Conservation (phyloP, 495 filamentous ascomycete genomes). For the Durotheca rogersii region DNA sequence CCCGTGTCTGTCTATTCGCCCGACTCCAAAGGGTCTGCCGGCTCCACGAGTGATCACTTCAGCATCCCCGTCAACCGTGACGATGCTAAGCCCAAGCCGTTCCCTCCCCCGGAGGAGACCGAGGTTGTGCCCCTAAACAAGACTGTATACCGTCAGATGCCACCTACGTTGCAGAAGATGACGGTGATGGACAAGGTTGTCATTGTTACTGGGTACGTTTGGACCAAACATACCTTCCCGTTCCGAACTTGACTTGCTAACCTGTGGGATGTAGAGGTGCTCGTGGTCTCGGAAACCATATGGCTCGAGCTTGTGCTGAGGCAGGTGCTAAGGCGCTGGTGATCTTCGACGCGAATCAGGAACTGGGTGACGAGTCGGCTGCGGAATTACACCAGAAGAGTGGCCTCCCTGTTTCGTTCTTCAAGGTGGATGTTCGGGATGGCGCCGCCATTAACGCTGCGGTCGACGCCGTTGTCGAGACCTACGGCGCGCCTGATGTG, state of each 20-base stretch:
- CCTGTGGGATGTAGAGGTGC: conserved; percentile 56
- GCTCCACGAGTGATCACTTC: conserved; percentile 61
- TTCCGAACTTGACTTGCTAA: conserved; percentile 25
- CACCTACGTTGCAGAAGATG: conserved; percentile 63
- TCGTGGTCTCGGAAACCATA: conserved; percentile 72
- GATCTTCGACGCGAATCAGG: conserved; percentile 72
- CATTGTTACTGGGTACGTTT: conserved; percentile 68
- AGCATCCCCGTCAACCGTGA: conserved; percentile 75
- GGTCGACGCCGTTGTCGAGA: conserved; percentile 57
- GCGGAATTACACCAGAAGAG: conserved; percentile 65
- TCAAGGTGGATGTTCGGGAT: conserved; percentile 75
- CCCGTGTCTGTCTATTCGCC: conserved; percentile 51
- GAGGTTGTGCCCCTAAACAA: conserved; percentile 47
- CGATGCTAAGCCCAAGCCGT: conserved; percentile 39
- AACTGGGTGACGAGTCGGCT: conserved; percentile 67
- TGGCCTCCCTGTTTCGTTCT: conserved; percentile 70
- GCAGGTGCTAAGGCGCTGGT: conserved; percentile 70
- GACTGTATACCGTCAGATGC: conserved; percentile 48
- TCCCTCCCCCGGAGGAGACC: conserved; percentile 35
- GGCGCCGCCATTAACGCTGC: conserved; percentile 60
- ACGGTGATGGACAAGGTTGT: conserved; percentile 66
- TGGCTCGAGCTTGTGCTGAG: conserved; percentile 73
- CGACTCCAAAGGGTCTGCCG: conserved; percentile 44
- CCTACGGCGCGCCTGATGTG: conserved; percentile 67
- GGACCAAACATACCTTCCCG: conserved; percentile 1